Base-by-base conservation (phyloP, 2,329 filamentous ascomycete genomes). In the Kalmusia sp. region DNA sequence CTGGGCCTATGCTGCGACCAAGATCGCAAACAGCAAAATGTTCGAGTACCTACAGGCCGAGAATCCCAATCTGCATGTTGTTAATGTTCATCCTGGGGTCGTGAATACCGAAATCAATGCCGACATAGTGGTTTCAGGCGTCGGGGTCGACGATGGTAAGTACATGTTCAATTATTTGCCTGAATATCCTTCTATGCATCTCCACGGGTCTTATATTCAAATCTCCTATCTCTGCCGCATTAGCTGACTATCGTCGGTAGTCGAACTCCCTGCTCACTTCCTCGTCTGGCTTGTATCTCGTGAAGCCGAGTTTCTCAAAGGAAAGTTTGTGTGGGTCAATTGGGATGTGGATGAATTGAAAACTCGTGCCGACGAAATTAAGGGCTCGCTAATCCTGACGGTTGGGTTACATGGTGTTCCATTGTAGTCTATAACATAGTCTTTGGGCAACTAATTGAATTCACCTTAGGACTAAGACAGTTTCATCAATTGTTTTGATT, bases 71-170 rank as follows among this genome's bases (percentile, higher is more conserved):
- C 28, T 77, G 1, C 63, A 70, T n/a, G 64, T 77, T 34, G 61
- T 76, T 5, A 68, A 63, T 31, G 54, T 77, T 4, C 75, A 78
- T 2, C 76, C 77, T 2, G 77, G 77, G 2, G 59, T 77, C 2
- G 59, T 78, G 5, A 61, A 58, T 4, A 78, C 72, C 0, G 73
- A 71, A 2, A 69, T 75, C 57, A 64, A 62, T 56, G 50, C 46
- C 45, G 33, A 34, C 15, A 53, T 45, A 9, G 35, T 19, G 15
- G 17, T 25, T 40, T 49, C 22, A 19, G 37, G 22, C 14, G 37
- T 46, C 6, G 48, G 53, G 27, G 38, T 46, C 5, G 61, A 60
- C 48, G 49, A 59, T 46, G 49, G 52, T 62, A 48, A 52, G 49
- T 54, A 24, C 33, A 54, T 34, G 17, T 45, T 14, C 30, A 24